Conservation (phyloP, 441 rosid species). For the Erodium moschatum region DNA sequence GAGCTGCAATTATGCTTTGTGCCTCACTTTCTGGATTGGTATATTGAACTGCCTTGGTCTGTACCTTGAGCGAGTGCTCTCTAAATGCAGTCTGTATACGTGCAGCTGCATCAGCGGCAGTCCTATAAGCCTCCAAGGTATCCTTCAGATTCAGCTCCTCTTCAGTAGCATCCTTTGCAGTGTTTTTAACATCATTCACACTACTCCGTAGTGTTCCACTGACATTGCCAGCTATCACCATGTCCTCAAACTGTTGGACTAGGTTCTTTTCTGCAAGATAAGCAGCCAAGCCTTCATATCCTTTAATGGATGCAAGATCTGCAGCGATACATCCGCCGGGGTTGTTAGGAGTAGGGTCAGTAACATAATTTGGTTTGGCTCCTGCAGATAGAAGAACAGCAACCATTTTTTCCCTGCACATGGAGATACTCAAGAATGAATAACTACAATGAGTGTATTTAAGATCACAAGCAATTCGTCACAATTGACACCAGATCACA, state of each 20-base stretch:
- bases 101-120: slow-evolving; percentile 90
- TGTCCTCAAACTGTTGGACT: slow-evolving; percentile 67
- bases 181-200: slow-evolving; percentile 28
- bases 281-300: slow-evolving; percentile 80
- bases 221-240: slow-evolving; percentile 82
- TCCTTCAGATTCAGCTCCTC: slow-evolving; percentile 73
- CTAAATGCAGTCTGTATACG: slow-evolving; percentile 83
- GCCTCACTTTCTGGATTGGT: slow-evolving; percentile 70
- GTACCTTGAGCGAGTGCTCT: slow-evolving; percentile 63
- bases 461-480: not conserved
- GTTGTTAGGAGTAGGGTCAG: slow-evolving; percentile 68
- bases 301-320: slow-evolving; percentile 71
- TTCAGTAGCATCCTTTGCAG: slow-evolving; percentile 34
- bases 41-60: slow-evolving; percentile 40
- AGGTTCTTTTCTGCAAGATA: slow-evolving; percentile 81
- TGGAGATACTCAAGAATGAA: slow-evolving; percentile 12
- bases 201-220: slow-evolving; percentile 53
- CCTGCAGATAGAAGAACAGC: slow-evolving; percentile 83
- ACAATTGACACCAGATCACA: too few species aligned
- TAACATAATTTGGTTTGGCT: slow-evolving; percentile 81
- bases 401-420: slow-evolving; percentile 89
- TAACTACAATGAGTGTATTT: not conserved
- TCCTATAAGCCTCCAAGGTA: slow-evolving; percentile 70
- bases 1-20: slow-evolving; percentile 60
- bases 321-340: slow-evolving; percentile 78